These are phyloP conservation scores for Cryptococcus sp. DNA, from an alignment of 1,284 basidiomycete genomes.

Conservation along the genomic window DNA sequence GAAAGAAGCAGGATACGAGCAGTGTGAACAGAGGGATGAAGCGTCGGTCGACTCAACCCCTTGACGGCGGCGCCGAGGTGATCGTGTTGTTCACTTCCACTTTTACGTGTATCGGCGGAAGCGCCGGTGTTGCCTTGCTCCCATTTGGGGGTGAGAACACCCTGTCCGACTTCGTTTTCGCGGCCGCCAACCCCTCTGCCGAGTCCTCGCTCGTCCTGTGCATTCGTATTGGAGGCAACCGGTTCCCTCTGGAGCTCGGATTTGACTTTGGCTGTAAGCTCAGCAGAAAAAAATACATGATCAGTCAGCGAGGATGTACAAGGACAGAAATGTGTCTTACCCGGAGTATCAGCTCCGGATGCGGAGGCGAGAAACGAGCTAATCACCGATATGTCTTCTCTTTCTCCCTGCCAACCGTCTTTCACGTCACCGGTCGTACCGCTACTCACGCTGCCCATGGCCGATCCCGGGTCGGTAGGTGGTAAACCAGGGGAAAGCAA, in stretches of 20 bases:
- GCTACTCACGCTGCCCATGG: too few relatives aligned
- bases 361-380: too few relatives aligned
- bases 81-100: too few relatives aligned
- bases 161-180: too few relatives aligned
- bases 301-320: neutral
- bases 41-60: neutral
- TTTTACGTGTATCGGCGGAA: slow-evolving; percentile 5
- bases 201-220: neutral
- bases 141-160: too few relatives aligned
- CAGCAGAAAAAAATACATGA: neutral
- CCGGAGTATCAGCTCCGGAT: too few relatives aligned
- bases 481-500: slow-evolving; percentile 14
- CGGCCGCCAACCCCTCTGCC: too few relatives aligned
- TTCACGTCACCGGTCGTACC: too few relatives aligned
- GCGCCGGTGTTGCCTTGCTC: neutral
- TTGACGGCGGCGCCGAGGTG: slow-evolving; percentile 1
- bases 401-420: too few relatives aligned
- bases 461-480: too few relatives aligned
- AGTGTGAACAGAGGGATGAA: slow-evolving; percentile 20
- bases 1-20: slow-evolving; percentile 21
- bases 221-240: slow-evolving; percentile 7
- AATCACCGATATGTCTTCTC: too few relatives aligned
- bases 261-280: neutral
- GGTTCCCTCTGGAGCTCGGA: neutral
- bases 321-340: too few relatives aligned